phyloP scores from a whole-genome alignment of 164 flowering plant species.

The Kingdonia uniflora region DNA sequence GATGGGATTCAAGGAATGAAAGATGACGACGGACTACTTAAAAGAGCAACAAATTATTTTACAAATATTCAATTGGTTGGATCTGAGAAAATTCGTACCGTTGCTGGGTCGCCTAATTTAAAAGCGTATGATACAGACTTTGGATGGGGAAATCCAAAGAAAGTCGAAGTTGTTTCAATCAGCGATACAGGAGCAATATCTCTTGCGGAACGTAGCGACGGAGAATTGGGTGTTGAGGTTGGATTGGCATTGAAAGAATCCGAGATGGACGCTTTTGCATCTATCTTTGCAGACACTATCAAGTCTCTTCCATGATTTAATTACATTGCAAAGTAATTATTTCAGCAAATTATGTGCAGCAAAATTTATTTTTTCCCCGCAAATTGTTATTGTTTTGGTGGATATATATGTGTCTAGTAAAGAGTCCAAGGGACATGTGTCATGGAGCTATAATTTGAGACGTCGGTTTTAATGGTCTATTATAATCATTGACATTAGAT shows the following conservation, averaged over 20 bases:
- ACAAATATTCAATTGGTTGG: background rate
- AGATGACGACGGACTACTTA: background rate
- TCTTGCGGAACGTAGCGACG: background rate
- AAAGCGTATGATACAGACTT: background rate
- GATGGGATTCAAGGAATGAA: background rate
- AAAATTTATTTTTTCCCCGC: no score
- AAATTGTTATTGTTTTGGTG: no score
- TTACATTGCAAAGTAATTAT: no score
- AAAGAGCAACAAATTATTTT: background rate
- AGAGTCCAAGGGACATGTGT: no score
- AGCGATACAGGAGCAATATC: background rate
- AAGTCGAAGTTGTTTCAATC: background rate
- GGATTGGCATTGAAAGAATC: background rate
- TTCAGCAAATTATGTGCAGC: no score
- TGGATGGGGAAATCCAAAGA: background rate
- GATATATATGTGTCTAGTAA: no score
- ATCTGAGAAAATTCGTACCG: background rate
- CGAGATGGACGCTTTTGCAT: background rate
- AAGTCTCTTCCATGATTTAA: no score
- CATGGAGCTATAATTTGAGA: no score
- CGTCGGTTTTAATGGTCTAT: no score
- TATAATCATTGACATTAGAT: no score
- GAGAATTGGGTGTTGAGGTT: background rate
- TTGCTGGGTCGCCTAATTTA: slow-evolving; percentile 1
- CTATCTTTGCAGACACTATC: background rate